Conservation (phyloP, 2,329 filamentous ascomycete species). For the Xylaria sp. region DNA sequence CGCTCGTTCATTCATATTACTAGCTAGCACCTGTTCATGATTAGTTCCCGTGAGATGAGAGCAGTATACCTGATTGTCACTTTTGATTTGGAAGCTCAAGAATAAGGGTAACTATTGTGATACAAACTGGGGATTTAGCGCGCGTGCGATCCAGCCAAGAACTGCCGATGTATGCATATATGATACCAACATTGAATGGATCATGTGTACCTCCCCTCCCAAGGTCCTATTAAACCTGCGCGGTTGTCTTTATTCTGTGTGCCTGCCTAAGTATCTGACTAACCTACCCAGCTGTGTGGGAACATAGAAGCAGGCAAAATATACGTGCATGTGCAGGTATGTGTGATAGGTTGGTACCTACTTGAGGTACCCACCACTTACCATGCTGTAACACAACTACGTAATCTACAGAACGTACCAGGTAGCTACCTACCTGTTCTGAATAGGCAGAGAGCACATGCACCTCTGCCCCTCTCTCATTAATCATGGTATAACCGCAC, state of each 20-base stretch:
- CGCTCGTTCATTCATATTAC: not conserved
- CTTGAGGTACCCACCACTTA: no score
- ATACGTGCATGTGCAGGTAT: no score
- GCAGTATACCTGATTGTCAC: no score
- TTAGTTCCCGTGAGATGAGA: not conserved
- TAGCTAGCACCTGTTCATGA: no score
- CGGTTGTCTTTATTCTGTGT: not conserved
- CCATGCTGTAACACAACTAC: not conserved
- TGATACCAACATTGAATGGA: not conserved
- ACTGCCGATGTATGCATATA: no score
- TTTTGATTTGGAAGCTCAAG: not conserved
- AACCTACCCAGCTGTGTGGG: no score
- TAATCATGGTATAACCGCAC: not conserved
- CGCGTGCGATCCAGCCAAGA: not conserved
- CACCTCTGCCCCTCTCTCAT: constrained; percentile 9
- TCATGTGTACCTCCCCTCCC: no score
- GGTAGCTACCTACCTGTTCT: no score
- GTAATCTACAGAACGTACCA: not conserved
- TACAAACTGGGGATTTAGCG: not conserved
- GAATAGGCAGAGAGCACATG: not conserved
- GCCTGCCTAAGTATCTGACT: not conserved
- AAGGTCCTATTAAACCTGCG: no score
- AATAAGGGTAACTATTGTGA: not conserved
- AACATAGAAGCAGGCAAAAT: no score
- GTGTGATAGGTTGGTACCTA: no score